Evolutionary conservation across 2,329 filamentous ascomycete genomes (phyloP), one percentile per base, ranked within the genome.

Genomic region (Colletotrichum chlorophyti): DNA sequence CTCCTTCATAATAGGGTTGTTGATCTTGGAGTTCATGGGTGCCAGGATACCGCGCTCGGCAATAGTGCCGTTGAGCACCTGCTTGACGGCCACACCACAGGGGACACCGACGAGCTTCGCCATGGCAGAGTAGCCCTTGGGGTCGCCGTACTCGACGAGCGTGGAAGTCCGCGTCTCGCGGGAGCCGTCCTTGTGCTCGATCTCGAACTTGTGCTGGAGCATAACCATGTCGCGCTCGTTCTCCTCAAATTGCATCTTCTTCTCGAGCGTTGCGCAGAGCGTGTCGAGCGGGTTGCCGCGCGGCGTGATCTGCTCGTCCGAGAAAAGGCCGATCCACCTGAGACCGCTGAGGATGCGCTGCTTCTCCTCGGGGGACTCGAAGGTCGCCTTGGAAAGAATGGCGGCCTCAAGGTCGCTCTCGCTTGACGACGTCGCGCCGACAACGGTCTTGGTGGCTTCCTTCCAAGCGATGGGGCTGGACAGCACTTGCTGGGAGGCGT

Each of bases 201-300:
- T 91, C 72, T 88, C 87, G 73, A 96, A 96, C 78, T 86, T 89
- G 80, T 91, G 89, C 79, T 92, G 90, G 27, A 92, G 83, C 54
- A 90, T 85, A 64, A 95, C 90, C 65, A 96, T 80, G 74, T 96
- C 93, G 59, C 93, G 88, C 85, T 97, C 92, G 61, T 84, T 89
- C 67, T 89, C 81, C 69, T 85, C 89, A 74, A 89, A 97, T 75
- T 91, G 85, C 91, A 96, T 96, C 86, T 96, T 96, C 81, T 91
- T 79, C 81, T 96, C 92, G 26, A 97, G 84, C 3, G 87, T 90
- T 27, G 91, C 91, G 78, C 93, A 97, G 34, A 97, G 86, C n/a
- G 91, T 94, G 74, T 97, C 93, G 21, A 97, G 84, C 4, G 92
- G 90, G 79, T 91, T 97, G 52, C 87, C 89, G 53, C 86, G 81